Evolutionary conservation across 129 eudicot genomes (phyloP).

Genomic region (Pseudognaphalium luteoalbum): DNA sequence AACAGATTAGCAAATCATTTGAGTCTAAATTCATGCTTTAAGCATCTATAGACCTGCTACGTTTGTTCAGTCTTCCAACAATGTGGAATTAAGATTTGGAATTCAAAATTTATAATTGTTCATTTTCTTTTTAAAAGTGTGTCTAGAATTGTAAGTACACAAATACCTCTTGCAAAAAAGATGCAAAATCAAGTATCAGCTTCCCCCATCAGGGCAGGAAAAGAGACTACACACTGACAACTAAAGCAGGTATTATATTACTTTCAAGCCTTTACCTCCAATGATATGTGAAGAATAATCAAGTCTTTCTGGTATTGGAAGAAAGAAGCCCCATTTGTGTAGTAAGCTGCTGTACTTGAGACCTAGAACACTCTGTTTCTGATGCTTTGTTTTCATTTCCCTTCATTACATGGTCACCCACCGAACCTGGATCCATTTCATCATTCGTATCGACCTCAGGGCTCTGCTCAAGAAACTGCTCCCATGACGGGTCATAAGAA

Average conservation of each 20-base stretch:
- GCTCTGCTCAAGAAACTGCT: conserved; percentile 51
- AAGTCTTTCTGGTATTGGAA: conserved; percentile 51
- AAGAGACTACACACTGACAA: background rate
- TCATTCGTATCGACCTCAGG: conserved; percentile 40
- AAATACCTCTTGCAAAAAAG: conserved; percentile 26
- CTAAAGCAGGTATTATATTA: conserved; percentile 1
- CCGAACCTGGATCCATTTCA: conserved; percentile 47
- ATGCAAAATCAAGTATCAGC: conserved; percentile 24
- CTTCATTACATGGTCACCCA: conserved; percentile 33
- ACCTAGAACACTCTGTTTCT: conserved; percentile 55
- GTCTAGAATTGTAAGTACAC: conserved; percentile 21
- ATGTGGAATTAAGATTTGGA: background rate
- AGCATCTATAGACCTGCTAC: background rate
- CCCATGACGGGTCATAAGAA: conserved; percentile 70
- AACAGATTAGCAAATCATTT: background rate
- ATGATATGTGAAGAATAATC: conserved; percentile 19
- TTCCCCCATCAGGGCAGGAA: conserved; percentile 12
- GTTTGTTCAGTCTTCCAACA: background rate
- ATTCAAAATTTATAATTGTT: conserved; percentile 5
- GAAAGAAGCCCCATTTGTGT: conserved; percentile 84
- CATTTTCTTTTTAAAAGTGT: background rate
- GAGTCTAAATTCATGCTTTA: background rate
- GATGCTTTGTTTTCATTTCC: conserved; percentile 39
- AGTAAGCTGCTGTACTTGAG: conserved; percentile 73
- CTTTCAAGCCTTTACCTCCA: conserved; percentile 20